A percentile compares a stretch with the other conserved stretches of the same genome.
These are phyloP conservation scores for Drechmeria coniospora DNA, from an alignment of 2,329 filamentous ascomycete genomes.

Conservation along the genomic window DNA sequence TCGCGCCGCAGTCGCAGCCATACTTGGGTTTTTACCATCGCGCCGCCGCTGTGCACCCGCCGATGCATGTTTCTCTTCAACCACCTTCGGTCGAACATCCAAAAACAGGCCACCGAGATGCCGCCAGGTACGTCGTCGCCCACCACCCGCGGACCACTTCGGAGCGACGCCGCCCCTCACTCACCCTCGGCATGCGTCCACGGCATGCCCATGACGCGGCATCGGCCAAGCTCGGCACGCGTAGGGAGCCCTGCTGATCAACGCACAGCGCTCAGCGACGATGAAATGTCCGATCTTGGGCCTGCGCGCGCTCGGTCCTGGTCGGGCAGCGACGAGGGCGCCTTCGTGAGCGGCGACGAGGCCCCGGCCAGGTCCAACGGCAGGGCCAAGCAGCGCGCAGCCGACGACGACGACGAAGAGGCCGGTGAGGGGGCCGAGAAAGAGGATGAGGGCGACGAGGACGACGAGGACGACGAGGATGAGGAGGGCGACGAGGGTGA, in stretches of 20 bases:
- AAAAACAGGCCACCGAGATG: constrained; percentile 7
- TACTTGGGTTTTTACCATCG: too few relatives aligned
- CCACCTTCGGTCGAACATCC: not conserved
- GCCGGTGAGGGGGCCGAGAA: not conserved
- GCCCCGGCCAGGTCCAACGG: constrained; percentile 3
- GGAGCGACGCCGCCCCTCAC: too few relatives aligned
- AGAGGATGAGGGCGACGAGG: constrained; percentile 7
- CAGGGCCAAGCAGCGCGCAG: not conserved
- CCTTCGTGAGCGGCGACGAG: constrained; percentile 6
- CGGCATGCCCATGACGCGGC: too few relatives aligned
- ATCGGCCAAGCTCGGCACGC: too few relatives aligned
- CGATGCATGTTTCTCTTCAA: constrained; percentile 3
- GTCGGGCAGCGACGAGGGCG: constrained; percentile 8
- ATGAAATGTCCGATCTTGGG: constrained; percentile 18
- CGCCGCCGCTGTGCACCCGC: not conserved
- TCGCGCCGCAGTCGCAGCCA: not conserved
- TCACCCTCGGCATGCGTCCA: too few relatives aligned
- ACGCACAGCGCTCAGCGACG: constrained; percentile 21
- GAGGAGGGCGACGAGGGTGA: constrained; percentile 21
- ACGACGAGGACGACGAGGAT: constrained; percentile 14
- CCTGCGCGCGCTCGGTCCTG: constrained; percentile 11
- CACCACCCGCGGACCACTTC: too few relatives aligned
- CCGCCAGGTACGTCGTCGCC: constrained; percentile 13
- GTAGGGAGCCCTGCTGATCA: constrained; percentile 7
- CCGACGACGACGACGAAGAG: constrained; percentile 1